These are phyloP conservation scores for Coniochaeta prunicola DNA, from an alignment of 2,329 filamentous ascomycete genomes.

Conservation along the genomic window DNA sequence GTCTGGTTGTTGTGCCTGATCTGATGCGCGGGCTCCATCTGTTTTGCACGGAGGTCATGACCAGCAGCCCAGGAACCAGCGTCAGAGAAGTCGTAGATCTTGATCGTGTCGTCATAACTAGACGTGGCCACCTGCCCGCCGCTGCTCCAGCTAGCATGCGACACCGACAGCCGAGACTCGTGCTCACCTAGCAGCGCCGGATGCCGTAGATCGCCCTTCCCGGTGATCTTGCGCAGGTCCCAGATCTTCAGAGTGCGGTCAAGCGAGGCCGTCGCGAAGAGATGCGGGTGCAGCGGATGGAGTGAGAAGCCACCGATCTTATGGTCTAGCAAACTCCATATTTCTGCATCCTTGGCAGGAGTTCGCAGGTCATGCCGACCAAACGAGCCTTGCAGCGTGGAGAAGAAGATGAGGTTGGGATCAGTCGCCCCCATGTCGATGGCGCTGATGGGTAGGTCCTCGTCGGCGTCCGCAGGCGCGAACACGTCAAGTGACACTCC, in stretches of 20 bases:
- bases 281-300: slow-evolving; percentile 71
- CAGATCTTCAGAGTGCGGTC: slow-evolving; percentile 87
- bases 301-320: slow-evolving; percentile 94
- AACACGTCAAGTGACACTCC: slow-evolving; percentile 76
- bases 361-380: slow-evolving; percentile 74
- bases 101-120: slow-evolving; percentile 91
- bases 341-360: slow-evolving; percentile 46
- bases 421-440: slow-evolving; percentile 70
- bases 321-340: slow-evolving; percentile 76
- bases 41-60: slow-evolving; percentile 47
- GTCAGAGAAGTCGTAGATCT: slow-evolving; percentile 74
- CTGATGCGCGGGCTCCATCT: slow-evolving; percentile 61
- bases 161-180: slow-evolving; percentile 75
- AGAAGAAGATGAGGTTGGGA: slow-evolving; percentile 74
- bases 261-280: slow-evolving; percentile 81
- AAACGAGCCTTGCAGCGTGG: slow-evolving; percentile 73
- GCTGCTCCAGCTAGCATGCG: slow-evolving; percentile 83
- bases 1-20: slow-evolving; percentile 94
- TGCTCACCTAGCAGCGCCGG: slow-evolving; percentile 77
- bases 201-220: slow-evolving; percentile 49
- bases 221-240: slow-evolving; percentile 76
- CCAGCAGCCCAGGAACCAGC: slow-evolving; percentile 52
- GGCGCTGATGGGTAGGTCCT: slow-evolving; percentile 75
- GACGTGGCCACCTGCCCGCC: slow-evolving; percentile 84
- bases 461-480: slow-evolving; percentile 59